Conservation (phyloP, 2,329 filamentous ascomycete genomes). For the Sarocladium brachiariae region DNA sequence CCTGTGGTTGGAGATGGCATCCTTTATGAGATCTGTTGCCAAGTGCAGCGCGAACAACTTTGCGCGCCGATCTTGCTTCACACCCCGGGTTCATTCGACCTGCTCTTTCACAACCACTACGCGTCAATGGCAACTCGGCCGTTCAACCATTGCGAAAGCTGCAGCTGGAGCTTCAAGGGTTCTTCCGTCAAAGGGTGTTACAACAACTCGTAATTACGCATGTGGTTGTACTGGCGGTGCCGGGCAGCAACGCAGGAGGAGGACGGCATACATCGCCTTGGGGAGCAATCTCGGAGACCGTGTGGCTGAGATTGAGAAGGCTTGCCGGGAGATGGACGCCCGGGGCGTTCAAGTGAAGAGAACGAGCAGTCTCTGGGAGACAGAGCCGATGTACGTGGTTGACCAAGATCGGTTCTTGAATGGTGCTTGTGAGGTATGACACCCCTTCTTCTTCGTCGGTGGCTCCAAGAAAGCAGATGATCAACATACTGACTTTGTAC, state of each 20-base stretch:
- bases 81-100: background rate
- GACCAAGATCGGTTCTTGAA: conserved; percentile 88
- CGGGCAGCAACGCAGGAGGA: conserved; percentile 19
- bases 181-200: background rate
- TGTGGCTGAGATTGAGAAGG: conserved; percentile 75
- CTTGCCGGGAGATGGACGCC: conserved; percentile 69
- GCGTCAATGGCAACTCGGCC: background rate
- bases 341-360: conserved; percentile 65
- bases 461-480: too few relatives aligned
- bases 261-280: conserved; percentile 71
- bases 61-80: background rate
- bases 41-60: background rate
- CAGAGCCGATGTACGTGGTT: conserved; percentile 90
- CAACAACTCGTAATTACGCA: background rate
- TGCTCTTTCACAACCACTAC: background rate
- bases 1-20: too few relatives aligned
- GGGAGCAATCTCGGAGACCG: conserved; percentile 91
- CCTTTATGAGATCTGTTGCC: background rate
- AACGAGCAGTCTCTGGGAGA: conserved; percentile 91
- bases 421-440: conserved; percentile 78
- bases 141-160: background rate
- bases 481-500: too few relatives aligned
- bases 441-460: background rate
- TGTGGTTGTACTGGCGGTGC: background rate
- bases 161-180: background rate